phyloP scores from a whole-genome alignment of 2,329 filamentous ascomycete species.

The Colletotrichum horii region DNA sequence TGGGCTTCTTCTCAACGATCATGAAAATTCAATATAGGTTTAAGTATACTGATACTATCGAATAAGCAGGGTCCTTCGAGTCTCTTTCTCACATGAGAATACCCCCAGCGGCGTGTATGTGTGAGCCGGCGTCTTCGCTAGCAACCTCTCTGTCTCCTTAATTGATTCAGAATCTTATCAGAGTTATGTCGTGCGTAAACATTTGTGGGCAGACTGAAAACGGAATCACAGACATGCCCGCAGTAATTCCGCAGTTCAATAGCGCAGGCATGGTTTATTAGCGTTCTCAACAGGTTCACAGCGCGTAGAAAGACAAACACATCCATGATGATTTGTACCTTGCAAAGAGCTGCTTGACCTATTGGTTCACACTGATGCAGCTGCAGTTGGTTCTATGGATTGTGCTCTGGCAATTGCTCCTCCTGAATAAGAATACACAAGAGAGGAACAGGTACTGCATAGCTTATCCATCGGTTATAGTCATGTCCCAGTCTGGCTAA shows the following conservation, averaged over 20 bases:
- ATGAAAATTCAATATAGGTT: background rate
- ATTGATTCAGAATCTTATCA: background rate
- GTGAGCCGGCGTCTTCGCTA: background rate
- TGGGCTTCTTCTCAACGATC: background rate
- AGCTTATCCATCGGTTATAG: background rate
- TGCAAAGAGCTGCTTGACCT: background rate
- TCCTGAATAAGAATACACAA: background rate
- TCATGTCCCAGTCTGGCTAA: background rate
- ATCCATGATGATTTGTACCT: background rate
- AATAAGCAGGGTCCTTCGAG: background rate
- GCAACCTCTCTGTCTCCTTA: background rate
- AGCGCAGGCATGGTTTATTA: background rate
- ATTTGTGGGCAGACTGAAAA: background rate
- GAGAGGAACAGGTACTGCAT: background rate
- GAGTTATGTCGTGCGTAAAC: background rate
- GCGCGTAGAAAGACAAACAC: background rate
- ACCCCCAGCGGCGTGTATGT: background rate
- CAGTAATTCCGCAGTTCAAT: background rate
- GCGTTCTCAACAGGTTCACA: background rate
- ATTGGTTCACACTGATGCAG: fast-evolving
- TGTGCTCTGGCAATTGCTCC: background rate
- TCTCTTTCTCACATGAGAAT: background rate
- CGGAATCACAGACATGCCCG: background rate
- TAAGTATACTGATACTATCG: background rate
- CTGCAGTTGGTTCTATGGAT: fast-evolving